Conservation (phyloP, 306 rosid genomes). For the Erythrophleum fordii region DNA sequence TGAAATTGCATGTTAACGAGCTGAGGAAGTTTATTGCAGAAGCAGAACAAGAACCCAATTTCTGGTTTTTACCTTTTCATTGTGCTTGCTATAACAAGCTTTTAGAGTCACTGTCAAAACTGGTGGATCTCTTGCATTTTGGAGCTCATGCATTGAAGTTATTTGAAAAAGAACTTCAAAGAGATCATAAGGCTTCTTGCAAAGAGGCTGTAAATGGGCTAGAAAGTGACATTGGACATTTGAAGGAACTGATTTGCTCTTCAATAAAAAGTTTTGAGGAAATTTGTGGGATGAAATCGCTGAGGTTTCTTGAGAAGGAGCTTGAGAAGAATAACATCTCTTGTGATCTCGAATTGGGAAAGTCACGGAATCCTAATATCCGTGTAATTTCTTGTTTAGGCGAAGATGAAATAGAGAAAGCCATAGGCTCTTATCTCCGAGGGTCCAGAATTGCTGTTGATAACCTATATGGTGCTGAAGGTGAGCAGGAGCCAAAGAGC, state of each 20-base stretch:
- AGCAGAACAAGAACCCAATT: constrained; percentile 73
- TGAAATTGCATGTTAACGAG: constrained; percentile 46
- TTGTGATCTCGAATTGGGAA: constrained; percentile 61
- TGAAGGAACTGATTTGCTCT: constrained; percentile 49
- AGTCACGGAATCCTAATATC: constrained; percentile 9
- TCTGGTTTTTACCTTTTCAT: constrained; percentile 70
- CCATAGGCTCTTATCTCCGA: constrained; percentile 48
- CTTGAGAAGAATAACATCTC: constrained; percentile 37
- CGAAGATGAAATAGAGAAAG: constrained; percentile 49
- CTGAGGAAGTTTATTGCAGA: constrained; percentile 50
- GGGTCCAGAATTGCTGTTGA: constrained; percentile 45
- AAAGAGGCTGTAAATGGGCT: constrained; percentile 39
- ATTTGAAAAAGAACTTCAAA: constrained; percentile 48
- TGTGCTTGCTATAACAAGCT: constrained; percentile 51
- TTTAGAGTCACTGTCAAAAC: constrained; percentile 50
- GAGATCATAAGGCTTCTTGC: constrained; percentile 32
- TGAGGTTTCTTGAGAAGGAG: constrained; percentile 45
- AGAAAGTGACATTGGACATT: constrained; percentile 49
- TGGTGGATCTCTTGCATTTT: constrained; percentile 52
- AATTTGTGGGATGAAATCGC: constrained; percentile 46
- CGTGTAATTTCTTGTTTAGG: constrained; percentile 36
- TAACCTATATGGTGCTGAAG: constrained; percentile 34
- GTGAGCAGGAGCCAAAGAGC: constrained; percentile 48
- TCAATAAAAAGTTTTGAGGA: constrained; percentile 44
- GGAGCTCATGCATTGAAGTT: constrained; percentile 45